Evolutionary conservation across 306 rosid genomes (phyloP).

Genomic region (Gynostemma pentaphyllum): DNA sequence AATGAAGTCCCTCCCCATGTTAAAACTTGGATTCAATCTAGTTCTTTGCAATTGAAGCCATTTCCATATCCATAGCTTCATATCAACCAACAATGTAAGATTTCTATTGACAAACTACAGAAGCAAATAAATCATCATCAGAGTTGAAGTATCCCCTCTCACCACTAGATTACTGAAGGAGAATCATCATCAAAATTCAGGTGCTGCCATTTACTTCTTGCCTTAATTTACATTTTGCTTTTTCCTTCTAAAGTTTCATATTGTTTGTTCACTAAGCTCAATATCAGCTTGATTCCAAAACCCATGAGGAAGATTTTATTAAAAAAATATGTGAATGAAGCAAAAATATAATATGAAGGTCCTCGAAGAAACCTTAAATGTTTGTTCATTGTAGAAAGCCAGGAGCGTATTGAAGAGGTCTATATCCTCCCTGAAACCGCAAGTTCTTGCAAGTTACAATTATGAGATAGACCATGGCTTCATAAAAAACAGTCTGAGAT

Average conservation of each 20-base stretch:
- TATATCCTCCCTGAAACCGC: constrained; percentile 93
- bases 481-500: constrained; percentile 62
- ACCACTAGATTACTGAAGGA: constrained; percentile 61
- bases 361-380: constrained; percentile 45
- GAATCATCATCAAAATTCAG: constrained; percentile 79
- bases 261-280: too few species aligned
- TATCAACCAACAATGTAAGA: not conserved
- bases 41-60: too few species aligned
- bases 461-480: constrained; percentile 87
- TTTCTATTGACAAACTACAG: not conserved
- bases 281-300: constrained; percentile 66
- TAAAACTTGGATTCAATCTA: constrained; percentile 49
- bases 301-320: constrained; percentile 40
- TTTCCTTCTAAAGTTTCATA: constrained; percentile 84
- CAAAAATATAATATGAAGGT: not conserved
- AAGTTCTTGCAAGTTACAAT: too few species aligned
- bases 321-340: not conserved
- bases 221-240: constrained; percentile 96
- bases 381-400: constrained; percentile 80
- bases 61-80: too few species aligned
- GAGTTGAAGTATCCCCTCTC: constrained; percentile 38
- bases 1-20: constrained; percentile 73
- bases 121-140: constrained; percentile 69
- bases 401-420: constrained; percentile 71
- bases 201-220: constrained; percentile 63